Conservation (phyloP, 225 moss, liverwort and hornwort genomes). For the Takakia lepidozioides region DNA sequence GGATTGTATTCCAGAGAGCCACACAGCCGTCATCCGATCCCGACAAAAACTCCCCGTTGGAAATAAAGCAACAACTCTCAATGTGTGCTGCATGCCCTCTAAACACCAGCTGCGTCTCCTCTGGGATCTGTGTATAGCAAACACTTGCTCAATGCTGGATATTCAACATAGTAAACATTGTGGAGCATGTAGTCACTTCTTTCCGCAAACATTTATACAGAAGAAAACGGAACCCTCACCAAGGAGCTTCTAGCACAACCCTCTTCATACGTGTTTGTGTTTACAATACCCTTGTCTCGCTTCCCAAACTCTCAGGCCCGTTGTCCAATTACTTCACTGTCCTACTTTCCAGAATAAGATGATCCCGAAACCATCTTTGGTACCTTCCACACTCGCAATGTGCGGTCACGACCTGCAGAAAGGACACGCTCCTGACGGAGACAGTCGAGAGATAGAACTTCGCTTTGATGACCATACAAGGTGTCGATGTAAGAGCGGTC, state of each 20-base stretch:
- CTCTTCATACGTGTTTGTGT: too few relatives aligned
- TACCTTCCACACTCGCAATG: conserved; percentile 90
- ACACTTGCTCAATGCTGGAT: too few relatives aligned
- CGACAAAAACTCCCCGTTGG: conserved; percentile 88
- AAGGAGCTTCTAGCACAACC: too few relatives aligned
- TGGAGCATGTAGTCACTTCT: too few relatives aligned
- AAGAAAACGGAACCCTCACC: too few relatives aligned
- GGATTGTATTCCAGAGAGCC: conserved; percentile 75
- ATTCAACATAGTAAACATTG: too few relatives aligned
- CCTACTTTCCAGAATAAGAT: too few relatives aligned
- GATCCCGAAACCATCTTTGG: too few relatives aligned
- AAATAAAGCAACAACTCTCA: conserved; percentile 91
- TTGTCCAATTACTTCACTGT: too few relatives aligned
- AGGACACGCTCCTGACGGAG: conserved; percentile 93
- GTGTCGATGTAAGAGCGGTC: conserved; percentile 94
- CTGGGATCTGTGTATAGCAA: conserved; percentile 81
- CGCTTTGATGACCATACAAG: conserved; percentile 84
- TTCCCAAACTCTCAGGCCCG: too few relatives aligned
- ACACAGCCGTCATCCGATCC: conserved; percentile 96
- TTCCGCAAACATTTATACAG: too few relatives aligned
- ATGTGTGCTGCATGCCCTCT: conserved; percentile 92
- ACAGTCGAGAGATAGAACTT: conserved; percentile 83
- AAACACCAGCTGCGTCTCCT: conserved; percentile 87
- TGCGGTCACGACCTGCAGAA: conserved; percentile 93
- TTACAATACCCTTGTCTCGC: too few relatives aligned